Conservation (phyloP, 2,329 filamentous ascomycete genomes). For the Fusarium brachygibbosum region DNA sequence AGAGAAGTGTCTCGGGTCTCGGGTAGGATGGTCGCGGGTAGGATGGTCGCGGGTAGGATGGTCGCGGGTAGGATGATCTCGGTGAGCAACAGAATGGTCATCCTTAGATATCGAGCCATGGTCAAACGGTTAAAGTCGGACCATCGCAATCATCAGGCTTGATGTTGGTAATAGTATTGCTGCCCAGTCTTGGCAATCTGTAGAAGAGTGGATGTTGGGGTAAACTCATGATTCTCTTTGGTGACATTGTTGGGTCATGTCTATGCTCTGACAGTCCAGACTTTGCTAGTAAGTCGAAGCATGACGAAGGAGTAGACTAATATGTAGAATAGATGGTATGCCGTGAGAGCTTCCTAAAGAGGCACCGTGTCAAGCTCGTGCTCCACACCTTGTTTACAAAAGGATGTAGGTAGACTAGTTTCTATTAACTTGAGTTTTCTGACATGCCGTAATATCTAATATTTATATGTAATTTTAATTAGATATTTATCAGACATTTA, state of each 20-base stretch:
- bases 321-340: background rate
- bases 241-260: background rate
- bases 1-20: background rate
- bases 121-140: conserved; percentile 4
- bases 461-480: too few species aligned
- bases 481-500: too few species aligned
- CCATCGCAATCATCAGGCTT: background rate
- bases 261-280: background rate
- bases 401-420: too few species aligned
- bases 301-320: background rate
- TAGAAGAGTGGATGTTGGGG: background rate
- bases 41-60: too few species aligned
- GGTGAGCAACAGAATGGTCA: background rate
- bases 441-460: too few species aligned
- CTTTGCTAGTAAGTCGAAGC: background rate
- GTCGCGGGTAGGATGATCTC: background rate
- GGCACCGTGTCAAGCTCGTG: too few species aligned
- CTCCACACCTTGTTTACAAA: too few species aligned
- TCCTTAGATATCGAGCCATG: background rate
- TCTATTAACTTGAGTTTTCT: too few species aligned
- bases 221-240: background rate
- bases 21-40: background rate
- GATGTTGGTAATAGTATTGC: background rate
- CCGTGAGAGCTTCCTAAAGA: background rate
- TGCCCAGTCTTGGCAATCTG: conserved; percentile 7